Evolutionary conservation across 2,329 filamentous ascomycete genomes (phyloP), one percentile per base, ranked within the genome.

Genomic region (Stachybotrys chartarum): DNA sequence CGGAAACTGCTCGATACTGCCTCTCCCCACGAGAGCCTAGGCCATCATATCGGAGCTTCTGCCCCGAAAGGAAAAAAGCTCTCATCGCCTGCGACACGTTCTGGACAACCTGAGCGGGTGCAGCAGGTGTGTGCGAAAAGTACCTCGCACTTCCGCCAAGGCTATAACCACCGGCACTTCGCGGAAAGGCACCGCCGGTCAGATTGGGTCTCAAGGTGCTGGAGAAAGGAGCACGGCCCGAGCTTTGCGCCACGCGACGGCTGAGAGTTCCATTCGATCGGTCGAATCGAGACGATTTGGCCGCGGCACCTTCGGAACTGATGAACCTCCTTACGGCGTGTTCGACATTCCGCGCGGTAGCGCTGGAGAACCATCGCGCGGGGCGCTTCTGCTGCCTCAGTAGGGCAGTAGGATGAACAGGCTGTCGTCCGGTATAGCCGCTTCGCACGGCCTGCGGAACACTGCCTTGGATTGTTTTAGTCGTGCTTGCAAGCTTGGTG

Each of bases 41-140:
- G 12, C 93, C 93, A 68, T 96, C 89, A 64, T 92, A 97, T 56
- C 89, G 88, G 10, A 88, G 86, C 70, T 92, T 94, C 66, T 96
- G 85, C 0, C 94, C 94, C 0, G 89, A 91, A n/a, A 96, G 79
- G 74, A 90, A 87, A 73, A 99, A 97, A 12, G 91, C 92, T 54
- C 94, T 85, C 66, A 97, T 86, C 6, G 91, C 94, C 63, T 91
- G 86, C 12, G 91, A 96, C n/a, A 97, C 93, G 72, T 96, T 96
- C 70, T 94, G 88, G 53, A 97, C 83, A 50, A 97, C 91, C 70
- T 97, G 90, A 1, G 92, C 91, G 45, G 91, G 91, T 7, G 87
- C 84, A 10, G 90, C 87, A 1, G 93, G 91, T 1, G 85, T 83
- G 73, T 97, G 92, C 1, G 91, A 95, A 74, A 97, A 97, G 76